phyloP scores from a whole-genome alignment of 2,329 filamentous ascomycete genomes.

The Ophiocordyceps sinensis region DNA sequence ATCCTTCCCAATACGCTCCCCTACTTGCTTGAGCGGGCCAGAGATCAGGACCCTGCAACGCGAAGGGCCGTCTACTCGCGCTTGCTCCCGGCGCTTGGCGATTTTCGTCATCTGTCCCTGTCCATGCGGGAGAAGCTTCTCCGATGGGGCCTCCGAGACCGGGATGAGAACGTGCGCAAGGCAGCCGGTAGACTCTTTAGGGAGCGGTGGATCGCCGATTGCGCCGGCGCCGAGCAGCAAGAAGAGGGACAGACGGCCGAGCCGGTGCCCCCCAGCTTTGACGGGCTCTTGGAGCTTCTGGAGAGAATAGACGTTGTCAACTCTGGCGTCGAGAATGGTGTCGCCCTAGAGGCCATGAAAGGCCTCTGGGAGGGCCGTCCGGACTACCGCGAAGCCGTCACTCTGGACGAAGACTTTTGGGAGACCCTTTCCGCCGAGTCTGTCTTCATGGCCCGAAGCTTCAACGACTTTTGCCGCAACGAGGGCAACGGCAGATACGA shows the following conservation, averaged over 20 bases:
- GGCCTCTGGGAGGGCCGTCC: slow-evolving; percentile 92
- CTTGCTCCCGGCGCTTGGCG: slow-evolving; percentile 74
- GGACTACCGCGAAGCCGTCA: slow-evolving; percentile 60
- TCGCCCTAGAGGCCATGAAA: slow-evolving; percentile 86
- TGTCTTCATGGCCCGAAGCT: slow-evolving; percentile 78
- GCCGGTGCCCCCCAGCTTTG: slow-evolving; percentile 52
- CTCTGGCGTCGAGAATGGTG: slow-evolving; percentile 76
- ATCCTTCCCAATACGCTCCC: slow-evolving; percentile 70
- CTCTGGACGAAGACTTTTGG: slow-evolving; percentile 65
- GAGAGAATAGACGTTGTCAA: slow-evolving; percentile 91
- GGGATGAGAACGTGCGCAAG: slow-evolving; percentile 88
- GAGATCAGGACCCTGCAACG: slow-evolving; percentile 76
- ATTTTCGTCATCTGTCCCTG: slow-evolving; percentile 86
- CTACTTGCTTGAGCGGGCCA: slow-evolving; percentile 76
- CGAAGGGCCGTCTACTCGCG: slow-evolving; percentile 76
- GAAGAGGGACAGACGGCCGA: slow-evolving; percentile 41
- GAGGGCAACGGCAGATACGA: slow-evolving; percentile 63
- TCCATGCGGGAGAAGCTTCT: slow-evolving; percentile 92
- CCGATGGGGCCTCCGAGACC: slow-evolving; percentile 84
- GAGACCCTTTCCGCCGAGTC: slow-evolving; percentile 71
- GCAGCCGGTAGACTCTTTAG: slow-evolving; percentile 81
- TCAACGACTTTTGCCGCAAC: slow-evolving; percentile 81
- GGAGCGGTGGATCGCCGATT: slow-evolving; percentile 97
- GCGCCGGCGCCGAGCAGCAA: slow-evolving; percentile 52
- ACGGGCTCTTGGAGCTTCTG: slow-evolving; percentile 78